Evolutionary conservation across 2,329 filamentous ascomycete species (phyloP), one percentile per base, ranked within the genome.

Genomic region (Sclerotinia borealis): DNA sequence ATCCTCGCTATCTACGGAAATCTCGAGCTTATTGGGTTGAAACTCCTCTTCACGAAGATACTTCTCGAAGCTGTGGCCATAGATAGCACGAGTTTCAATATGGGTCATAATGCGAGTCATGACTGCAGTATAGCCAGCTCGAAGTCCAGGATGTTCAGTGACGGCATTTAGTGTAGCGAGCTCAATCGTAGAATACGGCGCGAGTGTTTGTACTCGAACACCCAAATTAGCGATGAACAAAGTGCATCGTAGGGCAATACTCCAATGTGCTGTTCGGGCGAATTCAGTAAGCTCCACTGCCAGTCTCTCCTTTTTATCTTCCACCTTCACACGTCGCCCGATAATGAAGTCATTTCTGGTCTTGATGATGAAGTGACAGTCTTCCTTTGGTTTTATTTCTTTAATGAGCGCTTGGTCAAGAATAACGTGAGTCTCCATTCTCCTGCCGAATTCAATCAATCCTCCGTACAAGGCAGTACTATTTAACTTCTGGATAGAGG

Each of bases 191-290:
- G 89, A 85, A 22, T 89, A 81, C 1, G 91, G 91, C 7, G 92
- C 92, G 66, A 99, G 85, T 22, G 86, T 89, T 68, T 97, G 89
- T 71, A 98, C 96, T n/a, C 95, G 88, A 67, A 97, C 85, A 63
- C 92, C 93, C 66, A 97, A 83, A 65, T 95, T 96, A 63, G 93
- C 86, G 5, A 96, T 91, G 74, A 99, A 95, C 41, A 96, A 90
- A 11, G 91, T 90, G 63, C 93, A 96, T 34, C 93, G 84, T 58
- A 87, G 92, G 7, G 93, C 93, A 70, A 96, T 93, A 79, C 96
- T 98, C 95, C 95, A 99, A 73, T 99, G 96, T 0, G 92, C 91
- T 3, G 85, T 85, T 70, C 86, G 87, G 1, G 92, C 90, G 65
- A 89, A 79, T 64, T 89, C 85, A 4, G 93, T 89, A 37, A 99